Evolutionary conservation across 1,284 basidiomycete species (phyloP).

Genomic region (Rugosomyces carneus): DNA sequence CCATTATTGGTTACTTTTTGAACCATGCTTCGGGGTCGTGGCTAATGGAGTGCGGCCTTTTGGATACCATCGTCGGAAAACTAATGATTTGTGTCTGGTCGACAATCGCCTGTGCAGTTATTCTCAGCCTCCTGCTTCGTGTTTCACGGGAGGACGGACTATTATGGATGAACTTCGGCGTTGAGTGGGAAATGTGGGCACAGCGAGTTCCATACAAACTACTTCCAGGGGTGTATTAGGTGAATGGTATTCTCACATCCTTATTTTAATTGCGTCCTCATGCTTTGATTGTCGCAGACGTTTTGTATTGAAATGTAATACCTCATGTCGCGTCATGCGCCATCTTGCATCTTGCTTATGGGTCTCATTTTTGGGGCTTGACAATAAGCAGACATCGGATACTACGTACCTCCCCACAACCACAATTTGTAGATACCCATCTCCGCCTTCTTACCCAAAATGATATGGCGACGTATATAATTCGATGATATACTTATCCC

Average conservation of each 20-base stretch:
- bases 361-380: too few relatives aligned
- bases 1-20: constrained; percentile 23
- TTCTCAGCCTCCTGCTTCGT: constrained; percentile 25
- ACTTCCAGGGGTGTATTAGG: constrained; percentile 34
- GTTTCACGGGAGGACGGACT: constrained; percentile 33
- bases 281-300: background rate
- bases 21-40: constrained; percentile 28
- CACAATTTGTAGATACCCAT: too few relatives aligned
- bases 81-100: constrained; percentile 21
- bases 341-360: background rate
- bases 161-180: constrained; percentile 30
- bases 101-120: constrained; percentile 20
- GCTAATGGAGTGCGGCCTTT: constrained; percentile 28
- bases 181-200: constrained; percentile 36
- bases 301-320: background rate
- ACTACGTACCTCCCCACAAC: too few relatives aligned
- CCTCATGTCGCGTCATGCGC: background rate
- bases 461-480: background rate
- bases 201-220: constrained; percentile 30
- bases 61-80: constrained; percentile 20
- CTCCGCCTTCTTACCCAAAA: background rate
- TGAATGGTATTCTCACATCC: background rate
- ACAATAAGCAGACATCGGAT: too few relatives aligned
- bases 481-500: background rate
- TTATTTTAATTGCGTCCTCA: background rate